Conservation (phyloP, 148 eudicot genomes). For the Fagopyrum homotropicum region DNA sequence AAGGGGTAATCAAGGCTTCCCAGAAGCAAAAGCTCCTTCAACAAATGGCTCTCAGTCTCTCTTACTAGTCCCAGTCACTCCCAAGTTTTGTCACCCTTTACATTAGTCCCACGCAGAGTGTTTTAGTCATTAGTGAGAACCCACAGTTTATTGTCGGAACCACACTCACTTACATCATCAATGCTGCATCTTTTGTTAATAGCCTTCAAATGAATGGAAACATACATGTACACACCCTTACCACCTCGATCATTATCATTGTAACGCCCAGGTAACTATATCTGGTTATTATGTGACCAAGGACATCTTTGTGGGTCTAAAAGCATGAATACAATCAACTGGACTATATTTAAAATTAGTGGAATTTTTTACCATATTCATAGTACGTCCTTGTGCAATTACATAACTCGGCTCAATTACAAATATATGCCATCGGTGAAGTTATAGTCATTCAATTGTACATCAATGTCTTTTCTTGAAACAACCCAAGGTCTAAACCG, state of each 20-base stretch:
- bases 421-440: no score
- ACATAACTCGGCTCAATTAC: no score
- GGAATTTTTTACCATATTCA: no score
- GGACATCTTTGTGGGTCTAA: no score
- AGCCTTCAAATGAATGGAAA: neutral
- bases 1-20: conserved; percentile 57
- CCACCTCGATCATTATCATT: neutral
- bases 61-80: conserved; percentile 24
- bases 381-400: no score
- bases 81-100: neutral
- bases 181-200: neutral
- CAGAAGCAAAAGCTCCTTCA: conserved; percentile 67
- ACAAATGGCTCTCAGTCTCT: conserved; percentile 74
- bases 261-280: no score
- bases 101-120: neutral
- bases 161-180: conserved; percentile 3
- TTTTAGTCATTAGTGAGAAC: neutral
- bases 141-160: neutral
- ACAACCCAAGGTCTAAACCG: no score
- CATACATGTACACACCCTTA: neutral
- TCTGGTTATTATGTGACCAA: no score
- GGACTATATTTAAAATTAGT: no score
- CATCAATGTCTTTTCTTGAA: no score
- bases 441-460: no score
- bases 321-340: no score